A percentile compares a stretch with the other conserved stretches of the same genome.
Evolutionary conservation across 208 protist species (phyloP).

Genomic region (Trypanosoma theileri): DNA sequence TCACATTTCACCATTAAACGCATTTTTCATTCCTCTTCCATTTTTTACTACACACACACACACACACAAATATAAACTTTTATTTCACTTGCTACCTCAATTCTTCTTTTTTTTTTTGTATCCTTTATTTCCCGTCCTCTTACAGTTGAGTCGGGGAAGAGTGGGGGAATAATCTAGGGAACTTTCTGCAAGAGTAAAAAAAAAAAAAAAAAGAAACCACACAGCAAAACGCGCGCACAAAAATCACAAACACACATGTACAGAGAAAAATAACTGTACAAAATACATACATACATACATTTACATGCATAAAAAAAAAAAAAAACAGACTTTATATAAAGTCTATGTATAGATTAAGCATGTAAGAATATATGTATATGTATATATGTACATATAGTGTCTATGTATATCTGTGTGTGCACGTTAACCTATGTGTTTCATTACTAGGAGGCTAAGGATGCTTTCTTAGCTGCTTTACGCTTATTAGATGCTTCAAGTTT

Average conservation of each 20-base stretch:
- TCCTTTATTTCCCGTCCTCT: neutral
- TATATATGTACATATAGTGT: no score
- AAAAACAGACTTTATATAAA: no score
- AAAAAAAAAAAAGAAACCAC: constrained; percentile 5
- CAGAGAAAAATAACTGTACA: neutral
- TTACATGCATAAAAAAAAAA: no score
- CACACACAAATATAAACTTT: neutral
- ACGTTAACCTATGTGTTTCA: neutral
- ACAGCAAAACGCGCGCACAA: neutral
- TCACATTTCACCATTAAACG: constrained; percentile 12
- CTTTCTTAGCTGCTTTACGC: constrained; percentile 19
- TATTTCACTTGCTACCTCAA: constrained; percentile 5
- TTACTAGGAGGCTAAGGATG: constrained; percentile 8
- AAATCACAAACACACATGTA: neutral
- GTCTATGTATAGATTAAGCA: no score
- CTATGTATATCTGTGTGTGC: no score
- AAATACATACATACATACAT: neutral
- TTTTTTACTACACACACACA: neutral
- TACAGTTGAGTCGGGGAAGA: neutral
- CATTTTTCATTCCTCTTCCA: neutral
- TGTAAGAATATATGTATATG: no score
- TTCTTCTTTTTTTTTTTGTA: constrained; percentile 3
- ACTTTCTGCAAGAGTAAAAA: neutral
- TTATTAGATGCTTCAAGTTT: constrained; percentile 21
- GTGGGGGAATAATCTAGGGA: neutral